These are phyloP conservation scores for Austroboletus rostrupii DNA, from an alignment of 1,284 basidiomycete genomes.

Conservation along the genomic window DNA sequence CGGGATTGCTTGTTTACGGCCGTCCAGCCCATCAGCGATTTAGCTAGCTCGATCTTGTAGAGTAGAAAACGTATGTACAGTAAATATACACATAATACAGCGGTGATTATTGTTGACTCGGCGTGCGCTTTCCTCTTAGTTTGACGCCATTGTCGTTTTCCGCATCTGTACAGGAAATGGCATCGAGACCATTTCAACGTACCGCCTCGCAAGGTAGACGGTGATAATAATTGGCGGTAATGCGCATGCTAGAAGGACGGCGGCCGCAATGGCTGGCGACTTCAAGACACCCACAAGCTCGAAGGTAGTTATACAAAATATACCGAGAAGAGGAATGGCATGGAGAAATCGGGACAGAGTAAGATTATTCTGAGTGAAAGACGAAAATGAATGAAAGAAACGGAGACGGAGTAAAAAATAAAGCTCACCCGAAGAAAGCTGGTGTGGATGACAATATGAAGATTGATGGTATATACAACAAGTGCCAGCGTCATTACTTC, in stretches of 20 bases:
- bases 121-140: not conserved
- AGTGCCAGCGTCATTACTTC: slow-evolving; percentile 24
- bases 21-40: too few relatives aligned
- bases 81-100: too few relatives aligned
- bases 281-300: slow-evolving; percentile 15
- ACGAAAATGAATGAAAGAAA: not conserved
- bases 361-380: slow-evolving; percentile 11
- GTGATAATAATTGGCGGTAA: slow-evolving; percentile 17
- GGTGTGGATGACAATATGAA: slow-evolving; percentile 19
- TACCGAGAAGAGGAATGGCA: slow-evolving; percentile 25
- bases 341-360: slow-evolving; percentile 23
- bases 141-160: not conserved
- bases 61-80: too few relatives aligned
- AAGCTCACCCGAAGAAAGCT: slow-evolving; percentile 20
- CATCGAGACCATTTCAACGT: slow-evolving; percentile 1
- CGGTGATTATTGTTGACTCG: not conserved
- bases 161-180: slow-evolving; percentile 9
- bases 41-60: too few relatives aligned
- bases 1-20: too few relatives aligned
- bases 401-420: not conserved
- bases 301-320: slow-evolving; percentile 21
- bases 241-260: slow-evolving; percentile 20
- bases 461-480: slow-evolving; percentile 30
- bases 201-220: slow-evolving; percentile 8
- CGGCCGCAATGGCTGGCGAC: slow-evolving; percentile 19